phyloP scores from a whole-genome alignment of 495 filamentous ascomycete species.

The Lophiostoma macrostomum region DNA sequence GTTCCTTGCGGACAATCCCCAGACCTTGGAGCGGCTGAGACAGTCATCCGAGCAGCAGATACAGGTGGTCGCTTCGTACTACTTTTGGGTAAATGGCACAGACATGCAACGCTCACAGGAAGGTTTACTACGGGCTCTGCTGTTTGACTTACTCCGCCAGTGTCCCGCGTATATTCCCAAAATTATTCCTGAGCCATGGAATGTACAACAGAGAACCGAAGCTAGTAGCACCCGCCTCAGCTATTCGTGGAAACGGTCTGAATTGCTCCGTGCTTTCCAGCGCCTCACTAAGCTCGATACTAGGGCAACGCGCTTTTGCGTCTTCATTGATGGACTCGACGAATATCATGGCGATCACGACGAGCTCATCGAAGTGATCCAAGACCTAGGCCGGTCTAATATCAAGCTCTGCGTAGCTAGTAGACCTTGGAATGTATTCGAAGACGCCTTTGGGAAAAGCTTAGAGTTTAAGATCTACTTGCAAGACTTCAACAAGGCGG shows the following conservation, averaged over 20 bases:
- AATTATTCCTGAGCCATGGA: too few relatives aligned
- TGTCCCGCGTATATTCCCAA: background rate
- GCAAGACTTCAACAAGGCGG: slow-evolving; percentile 15
- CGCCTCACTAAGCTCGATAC: background rate
- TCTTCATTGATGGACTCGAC: slow-evolving; percentile 30
- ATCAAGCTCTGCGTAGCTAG: slow-evolving; percentile 26
- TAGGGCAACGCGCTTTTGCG: slow-evolving; percentile 8
- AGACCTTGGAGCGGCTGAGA: too few relatives aligned
- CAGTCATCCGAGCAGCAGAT: too few relatives aligned
- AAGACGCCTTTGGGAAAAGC: slow-evolving; percentile 35
- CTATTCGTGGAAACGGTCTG: background rate
- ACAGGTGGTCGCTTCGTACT: too few relatives aligned
- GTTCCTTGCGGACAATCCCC: background rate
- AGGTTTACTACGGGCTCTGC: slow-evolving; percentile 14
- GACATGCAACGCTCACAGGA: slow-evolving; percentile 23
- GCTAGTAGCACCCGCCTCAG: slow-evolving; percentile 3
- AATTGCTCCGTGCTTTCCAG: background rate
- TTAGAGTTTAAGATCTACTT: background rate
- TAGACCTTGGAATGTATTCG: slow-evolving; percentile 26
- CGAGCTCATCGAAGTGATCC: slow-evolving; percentile 2
- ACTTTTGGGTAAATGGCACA: slow-evolving; percentile 27
- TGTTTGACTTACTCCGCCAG: slow-evolving; percentile 1
- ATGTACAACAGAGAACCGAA: slow-evolving; percentile 12
- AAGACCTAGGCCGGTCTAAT: background rate
- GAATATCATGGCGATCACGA: slow-evolving; percentile 16